Percentiles rank a stretch among this genome's conserved stretches.
Evolutionary conservation across 1,284 basidiomycete genomes (phyloP).

Genomic region (Lentinula novae-zelandiae): DNA sequence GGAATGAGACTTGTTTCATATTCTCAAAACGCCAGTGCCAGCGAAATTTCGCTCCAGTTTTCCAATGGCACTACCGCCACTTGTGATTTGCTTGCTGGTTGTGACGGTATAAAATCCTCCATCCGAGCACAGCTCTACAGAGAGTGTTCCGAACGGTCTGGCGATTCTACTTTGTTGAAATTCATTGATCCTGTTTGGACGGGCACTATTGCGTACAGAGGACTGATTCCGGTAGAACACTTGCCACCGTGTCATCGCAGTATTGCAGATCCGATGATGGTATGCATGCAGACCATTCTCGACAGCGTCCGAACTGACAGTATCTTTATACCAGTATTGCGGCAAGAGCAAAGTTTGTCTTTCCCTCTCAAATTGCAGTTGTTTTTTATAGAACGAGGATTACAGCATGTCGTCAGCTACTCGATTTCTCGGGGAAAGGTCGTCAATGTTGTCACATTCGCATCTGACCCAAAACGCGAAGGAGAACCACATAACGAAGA

Average conservation of each 20-base stretch:
- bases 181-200: conserved; percentile 37
- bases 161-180: conserved; percentile 19
- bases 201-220: conserved; percentile 39
- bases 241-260: conserved; percentile 29
- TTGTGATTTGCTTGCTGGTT: conserved; percentile 41
- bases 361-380: conserved; percentile 7
- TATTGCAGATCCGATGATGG: conserved; percentile 31
- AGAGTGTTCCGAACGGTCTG: conserved; percentile 18
- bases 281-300: conserved; percentile 10
- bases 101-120: conserved; percentile 40
- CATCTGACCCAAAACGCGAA: conserved; percentile 31
- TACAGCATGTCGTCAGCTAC: conserved; percentile 34
- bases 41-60: conserved; percentile 28
- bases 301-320: background rate
- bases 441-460: conserved; percentile 37
- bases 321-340: conserved; percentile 31
- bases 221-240: conserved; percentile 28
- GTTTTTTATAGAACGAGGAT: background rate
- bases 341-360: conserved; percentile 37
- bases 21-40: conserved; percentile 13
- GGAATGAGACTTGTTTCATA: conserved; percentile 36
- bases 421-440: conserved; percentile 30
- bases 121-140: conserved; percentile 32
- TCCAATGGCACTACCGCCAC: conserved; percentile 30
- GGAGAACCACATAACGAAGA: conserved; percentile 25